These are phyloP conservation scores for Nematocida homosporus DNA, from an alignment of 371 early-diverging fungal genomes.

Conservation along the genomic window DNA sequence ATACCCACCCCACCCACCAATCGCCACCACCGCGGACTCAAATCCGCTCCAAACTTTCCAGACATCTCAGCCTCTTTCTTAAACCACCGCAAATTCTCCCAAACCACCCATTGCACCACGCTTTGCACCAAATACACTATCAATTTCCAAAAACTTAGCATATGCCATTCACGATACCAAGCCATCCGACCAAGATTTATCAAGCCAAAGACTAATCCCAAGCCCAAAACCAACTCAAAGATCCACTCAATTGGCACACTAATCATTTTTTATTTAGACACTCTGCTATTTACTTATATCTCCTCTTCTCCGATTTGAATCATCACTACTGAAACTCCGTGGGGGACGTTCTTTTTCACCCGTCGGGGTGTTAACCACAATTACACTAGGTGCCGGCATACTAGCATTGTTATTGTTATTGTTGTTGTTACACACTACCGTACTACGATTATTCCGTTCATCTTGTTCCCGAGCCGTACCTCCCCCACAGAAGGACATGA, in stretches of 20 bases:
- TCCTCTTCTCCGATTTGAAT: too few species aligned
- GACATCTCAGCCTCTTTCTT: too few species aligned
- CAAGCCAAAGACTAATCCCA: not conserved
- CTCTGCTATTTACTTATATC: too few species aligned
- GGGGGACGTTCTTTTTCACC: not conserved
- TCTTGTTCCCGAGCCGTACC: not conserved
- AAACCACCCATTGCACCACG: not conserved
- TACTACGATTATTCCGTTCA: too few species aligned
- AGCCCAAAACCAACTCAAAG: not conserved
- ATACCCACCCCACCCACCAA: too few species aligned
- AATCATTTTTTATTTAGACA: not conserved
- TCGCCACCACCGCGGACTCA: too few species aligned
- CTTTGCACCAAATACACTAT: not conserved
- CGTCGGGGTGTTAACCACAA: constrained; percentile 15
- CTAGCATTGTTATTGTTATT: constrained; percentile 48
- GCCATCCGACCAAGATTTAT: not conserved
- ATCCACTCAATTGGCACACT: not conserved
- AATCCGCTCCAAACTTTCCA: too few species aligned
- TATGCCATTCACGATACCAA: not conserved
- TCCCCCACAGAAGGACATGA: constrained; percentile 22
- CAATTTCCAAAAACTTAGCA: not conserved
- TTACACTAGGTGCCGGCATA: constrained; percentile 7
- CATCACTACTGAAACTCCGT: not conserved
- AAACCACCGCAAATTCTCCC: not conserved
- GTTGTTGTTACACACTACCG: constrained; percentile 45